These are phyloP conservation scores for Selenicereus undatus DNA, from an alignment of 148 eudicot species.

Conservation along the genomic window DNA sequence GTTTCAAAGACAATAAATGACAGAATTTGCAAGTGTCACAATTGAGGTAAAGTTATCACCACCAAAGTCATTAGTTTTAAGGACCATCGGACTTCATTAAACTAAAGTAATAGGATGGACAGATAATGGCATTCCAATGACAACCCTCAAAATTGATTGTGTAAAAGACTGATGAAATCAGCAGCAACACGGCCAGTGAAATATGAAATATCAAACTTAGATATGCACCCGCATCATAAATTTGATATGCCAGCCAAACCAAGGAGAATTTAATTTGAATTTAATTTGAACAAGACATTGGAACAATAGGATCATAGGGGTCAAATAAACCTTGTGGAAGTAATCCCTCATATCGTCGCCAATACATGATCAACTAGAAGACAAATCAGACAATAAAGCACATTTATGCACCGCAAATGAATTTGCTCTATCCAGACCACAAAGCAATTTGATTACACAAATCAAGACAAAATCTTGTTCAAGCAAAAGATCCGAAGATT, in stretches of 20 bases:
- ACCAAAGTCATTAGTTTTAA: too few species aligned
- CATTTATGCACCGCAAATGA: not conserved
- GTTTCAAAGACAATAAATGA: not conserved
- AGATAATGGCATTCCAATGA: not conserved
- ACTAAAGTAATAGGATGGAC: too few species aligned
- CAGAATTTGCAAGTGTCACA: not conserved
- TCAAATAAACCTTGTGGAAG: not conserved
- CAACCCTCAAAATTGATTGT: not conserved
- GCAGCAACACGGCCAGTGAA: not conserved
- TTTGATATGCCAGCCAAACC: not conserved
- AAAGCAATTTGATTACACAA: not conserved
- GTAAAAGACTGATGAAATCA: constrained; percentile 4
- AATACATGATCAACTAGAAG: not conserved
- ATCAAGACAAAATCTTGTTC: not conserved
- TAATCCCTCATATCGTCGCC: not conserved
- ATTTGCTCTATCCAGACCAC: not conserved
- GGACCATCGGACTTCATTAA: too few species aligned
- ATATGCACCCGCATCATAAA: not conserved
- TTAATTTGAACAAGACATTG: not conserved
- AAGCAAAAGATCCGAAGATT: not conserved
- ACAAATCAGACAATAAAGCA: not conserved
- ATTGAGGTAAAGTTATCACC: not conserved
- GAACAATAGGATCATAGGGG: not conserved
- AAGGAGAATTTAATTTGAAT: not conserved
- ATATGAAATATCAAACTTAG: not conserved